Percentiles rank a stretch among this genome's conserved stretches.
phyloP scores from a whole-genome alignment of 805 yeast species.

The Myxozyma geophila region DNA sequence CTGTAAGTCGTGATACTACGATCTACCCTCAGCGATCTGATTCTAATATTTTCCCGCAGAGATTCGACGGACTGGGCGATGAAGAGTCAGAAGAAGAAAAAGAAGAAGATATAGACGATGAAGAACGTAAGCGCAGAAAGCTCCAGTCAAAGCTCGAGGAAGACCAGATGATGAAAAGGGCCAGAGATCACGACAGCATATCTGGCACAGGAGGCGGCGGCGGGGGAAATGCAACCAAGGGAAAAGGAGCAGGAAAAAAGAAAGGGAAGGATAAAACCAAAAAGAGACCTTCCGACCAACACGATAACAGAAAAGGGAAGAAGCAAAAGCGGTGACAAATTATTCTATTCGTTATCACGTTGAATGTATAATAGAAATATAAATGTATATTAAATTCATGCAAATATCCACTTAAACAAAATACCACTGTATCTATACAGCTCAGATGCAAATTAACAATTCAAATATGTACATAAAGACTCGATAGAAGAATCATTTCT shows the following conservation, averaged over 20 bases:
- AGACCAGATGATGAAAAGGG: conserved; percentile 15
- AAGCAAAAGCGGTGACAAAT: conserved; percentile 13
- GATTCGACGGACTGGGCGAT: conserved; percentile 8
- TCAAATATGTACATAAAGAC: not conserved
- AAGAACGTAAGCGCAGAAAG: conserved; percentile 12
- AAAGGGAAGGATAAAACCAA: not conserved
- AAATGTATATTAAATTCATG: not conserved
- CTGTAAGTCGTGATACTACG: conserved; percentile 1
- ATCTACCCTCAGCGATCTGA: not conserved
- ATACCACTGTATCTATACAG: not conserved
- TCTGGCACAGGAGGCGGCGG: conserved; percentile 23
- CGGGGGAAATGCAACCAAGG: not conserved
- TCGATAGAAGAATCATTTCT: not conserved
- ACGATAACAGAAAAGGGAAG: conserved; percentile 2
- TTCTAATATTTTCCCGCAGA: not conserved
- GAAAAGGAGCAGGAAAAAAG: not conserved
- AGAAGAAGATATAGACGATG: conserved; percentile 12
- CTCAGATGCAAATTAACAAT: not conserved
- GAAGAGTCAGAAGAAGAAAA: conserved; percentile 10
- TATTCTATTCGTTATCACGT: not conserved
- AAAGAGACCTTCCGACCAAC: not conserved
- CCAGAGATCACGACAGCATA: conserved; percentile 15
- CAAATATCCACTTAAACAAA: not conserved
- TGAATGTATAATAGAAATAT: conserved; percentile 5
- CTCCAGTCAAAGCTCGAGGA: conserved; percentile 14